Evolutionary conservation across 1,284 basidiomycete species (phyloP).

Genomic region (Ustilago vetiveriae): DNA sequence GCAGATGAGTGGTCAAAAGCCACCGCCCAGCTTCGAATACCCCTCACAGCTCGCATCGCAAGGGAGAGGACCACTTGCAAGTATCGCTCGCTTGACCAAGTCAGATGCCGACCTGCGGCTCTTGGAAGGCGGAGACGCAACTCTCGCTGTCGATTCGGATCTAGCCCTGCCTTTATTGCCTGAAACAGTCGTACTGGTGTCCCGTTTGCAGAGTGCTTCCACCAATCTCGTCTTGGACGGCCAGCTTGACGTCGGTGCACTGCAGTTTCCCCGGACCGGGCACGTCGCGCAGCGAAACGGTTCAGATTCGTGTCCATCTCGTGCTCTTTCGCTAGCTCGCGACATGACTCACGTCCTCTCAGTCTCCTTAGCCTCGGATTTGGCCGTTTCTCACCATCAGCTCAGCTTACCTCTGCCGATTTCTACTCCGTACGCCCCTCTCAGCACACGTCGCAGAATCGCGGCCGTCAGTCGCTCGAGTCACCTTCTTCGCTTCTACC

Average conservation of each 20-base stretch:
- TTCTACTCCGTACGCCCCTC: constrained; percentile 11
- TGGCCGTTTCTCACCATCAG: constrained; percentile 1
- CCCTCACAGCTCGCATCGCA: constrained; percentile 26
- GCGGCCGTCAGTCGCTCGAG: constrained; percentile 21
- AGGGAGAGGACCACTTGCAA: constrained; percentile 25
- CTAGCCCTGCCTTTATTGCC: constrained; percentile 20
- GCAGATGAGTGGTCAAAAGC: constrained; percentile 48
- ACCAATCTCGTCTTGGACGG: constrained; percentile 31
- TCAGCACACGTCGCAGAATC: constrained; percentile 6
- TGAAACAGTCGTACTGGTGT: constrained; percentile 26
- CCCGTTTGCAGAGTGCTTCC: neutral
- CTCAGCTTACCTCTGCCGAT: constrained; percentile 11
- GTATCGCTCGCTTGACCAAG: constrained; percentile 13
- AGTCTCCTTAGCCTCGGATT: neutral
- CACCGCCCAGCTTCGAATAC: constrained; percentile 24
- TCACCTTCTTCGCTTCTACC: constrained; percentile 40
- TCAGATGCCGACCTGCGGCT: constrained; percentile 19
- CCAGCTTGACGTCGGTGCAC: constrained; percentile 19
- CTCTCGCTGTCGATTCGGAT: constrained; percentile 9
- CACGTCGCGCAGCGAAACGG: neutral
- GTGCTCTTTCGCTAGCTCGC: constrained; percentile 9
- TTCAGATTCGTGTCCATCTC: neutral
- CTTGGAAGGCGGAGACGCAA: constrained; percentile 19
- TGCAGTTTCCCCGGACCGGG: constrained; percentile 1
- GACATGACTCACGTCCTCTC: constrained; percentile 12